Conservation (phyloP, 257 asterid genomes). For the Penstemon eatonii region DNA sequence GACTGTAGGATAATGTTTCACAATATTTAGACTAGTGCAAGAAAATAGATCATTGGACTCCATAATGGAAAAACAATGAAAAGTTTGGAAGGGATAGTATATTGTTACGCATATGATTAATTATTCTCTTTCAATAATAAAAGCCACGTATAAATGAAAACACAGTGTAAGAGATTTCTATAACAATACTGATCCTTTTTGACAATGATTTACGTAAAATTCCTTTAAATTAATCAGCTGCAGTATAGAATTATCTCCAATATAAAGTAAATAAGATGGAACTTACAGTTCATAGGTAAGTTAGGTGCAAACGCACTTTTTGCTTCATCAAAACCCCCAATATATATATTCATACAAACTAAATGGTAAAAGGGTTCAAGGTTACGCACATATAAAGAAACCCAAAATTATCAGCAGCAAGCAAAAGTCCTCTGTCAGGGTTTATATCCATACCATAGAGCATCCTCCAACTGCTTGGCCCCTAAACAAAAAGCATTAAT, state of each 20-base stretch:
- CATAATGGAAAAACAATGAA: background rate
- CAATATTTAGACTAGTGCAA: too few species aligned
- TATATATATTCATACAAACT: constrained; percentile 8
- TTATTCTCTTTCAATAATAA: background rate
- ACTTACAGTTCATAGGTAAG: constrained; percentile 2
- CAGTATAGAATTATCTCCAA: background rate
- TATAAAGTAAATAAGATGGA: background rate
- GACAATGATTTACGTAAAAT: background rate
- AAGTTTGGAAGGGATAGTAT: background rate
- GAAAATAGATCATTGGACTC: too few species aligned
- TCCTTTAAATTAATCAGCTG: background rate
- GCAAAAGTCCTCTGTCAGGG: constrained; percentile 62
- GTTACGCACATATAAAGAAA: constrained; percentile 67
- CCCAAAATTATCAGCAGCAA: constrained; percentile 91
- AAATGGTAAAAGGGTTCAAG: constrained; percentile 16
- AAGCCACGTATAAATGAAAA: background rate
- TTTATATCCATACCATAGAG: constrained; percentile 90
- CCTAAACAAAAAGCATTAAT: constrained; percentile 48
- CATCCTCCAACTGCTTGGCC: constrained; percentile 90
- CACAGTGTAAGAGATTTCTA: background rate
- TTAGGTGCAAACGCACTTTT: background rate
- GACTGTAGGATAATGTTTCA: too few species aligned
- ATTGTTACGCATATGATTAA: background rate
- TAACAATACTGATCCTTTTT: background rate
- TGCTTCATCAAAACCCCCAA: background rate